Conservation (phyloP, 331 rosid species). For the Acacia pycnantha region DNA sequence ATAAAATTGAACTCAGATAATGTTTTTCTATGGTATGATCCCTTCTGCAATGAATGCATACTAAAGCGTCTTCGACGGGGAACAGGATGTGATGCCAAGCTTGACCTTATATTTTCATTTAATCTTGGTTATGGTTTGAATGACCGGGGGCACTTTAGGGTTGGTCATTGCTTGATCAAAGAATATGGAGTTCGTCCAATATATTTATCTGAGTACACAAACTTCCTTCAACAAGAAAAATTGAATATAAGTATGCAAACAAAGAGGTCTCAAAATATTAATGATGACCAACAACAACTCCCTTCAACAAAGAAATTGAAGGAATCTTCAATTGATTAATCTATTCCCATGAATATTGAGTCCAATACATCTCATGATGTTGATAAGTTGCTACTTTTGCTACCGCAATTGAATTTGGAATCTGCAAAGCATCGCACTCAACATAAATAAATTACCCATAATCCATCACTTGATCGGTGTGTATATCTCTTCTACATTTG, state of each 20-base stretch:
- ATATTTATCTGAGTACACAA: neutral
- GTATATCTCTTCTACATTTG: neutral
- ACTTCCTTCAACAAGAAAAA: neutral
- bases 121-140: neutral
- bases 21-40: neutral
- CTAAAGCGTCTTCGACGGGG: neutral
- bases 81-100: too few relatives aligned
- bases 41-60: neutral
- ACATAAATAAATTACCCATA: neutral
- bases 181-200: constrained; percentile 3
- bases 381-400: neutral
- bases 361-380: neutral
- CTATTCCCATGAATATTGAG: neutral
- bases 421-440: neutral
- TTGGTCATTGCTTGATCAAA: neutral
- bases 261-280: neutral
- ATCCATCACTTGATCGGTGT: neutral
- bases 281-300: neutral
- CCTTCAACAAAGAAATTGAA: neutral
- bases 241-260: neutral
- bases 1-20: too few relatives aligned
- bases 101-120: neutral
- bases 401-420: neutral
- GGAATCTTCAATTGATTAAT: neutral
- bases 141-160: neutral